Evolutionary conservation across 441 rosid genomes (phyloP), one percentile per base, ranked within the genome.

Genomic region (Viola pubescens): DNA sequence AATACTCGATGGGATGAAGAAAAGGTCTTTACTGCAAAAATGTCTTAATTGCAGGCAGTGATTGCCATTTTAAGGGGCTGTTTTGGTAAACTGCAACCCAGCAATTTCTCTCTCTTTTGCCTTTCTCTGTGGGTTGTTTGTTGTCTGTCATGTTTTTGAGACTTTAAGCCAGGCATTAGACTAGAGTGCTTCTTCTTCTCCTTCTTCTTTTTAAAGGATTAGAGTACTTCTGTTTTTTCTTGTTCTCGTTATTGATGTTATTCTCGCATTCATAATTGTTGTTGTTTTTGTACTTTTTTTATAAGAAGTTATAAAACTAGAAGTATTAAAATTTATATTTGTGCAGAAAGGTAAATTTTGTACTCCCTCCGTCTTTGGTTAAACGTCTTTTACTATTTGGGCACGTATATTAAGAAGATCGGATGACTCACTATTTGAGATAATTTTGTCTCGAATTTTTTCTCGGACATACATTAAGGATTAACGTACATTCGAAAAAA

Each of bases 121-220:
- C 42, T 9, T 43, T 34, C 56, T 26, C 12, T 46, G n/a, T 46
- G 46, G 11, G 43, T 9, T 34, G 26, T 44, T 34, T 45, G 38
- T 16, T 54, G 68, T 54, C 73, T 54, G 68, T 54, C 73, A 42
- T 43, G 19, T 54, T 43, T 62, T 10, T 59, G 40, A 45, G 54
- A 41, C 42, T 43, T 62, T 48, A 48, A 57, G 52, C 42, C 13
- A 13, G n/a, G 0, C 13, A 12, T 2, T 49, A 44, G 47, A 7
- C 9, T 44, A 44, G 10, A 2, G 47, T 44, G 47, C 10, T 44
- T 8, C 10, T 44, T 44, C 2, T 49, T 49, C 10, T 44, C 0
- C 10, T 44, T 44, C 2, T 49, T 49, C 7, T 49, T 13, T 0
- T 9, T 9, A 6, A 43, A 5, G 48, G 10, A 45, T 9, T 7